phyloP scores from a whole-genome alignment of 2,329 filamentous ascomycete species.

The Ramichloridium luteum region DNA sequence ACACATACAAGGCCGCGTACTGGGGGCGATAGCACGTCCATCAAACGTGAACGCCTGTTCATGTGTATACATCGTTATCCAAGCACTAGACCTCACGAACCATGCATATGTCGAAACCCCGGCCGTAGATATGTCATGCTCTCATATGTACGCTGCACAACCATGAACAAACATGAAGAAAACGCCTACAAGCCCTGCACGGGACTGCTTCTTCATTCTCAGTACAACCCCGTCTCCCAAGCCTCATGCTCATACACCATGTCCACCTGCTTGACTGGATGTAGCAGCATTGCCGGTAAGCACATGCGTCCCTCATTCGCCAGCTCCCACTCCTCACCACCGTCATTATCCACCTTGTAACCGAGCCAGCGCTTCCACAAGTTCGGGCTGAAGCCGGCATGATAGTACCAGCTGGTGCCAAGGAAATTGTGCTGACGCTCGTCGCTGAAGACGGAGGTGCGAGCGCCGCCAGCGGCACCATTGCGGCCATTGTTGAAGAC shows the following conservation, averaged over 20 bases:
- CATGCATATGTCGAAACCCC: too few species aligned
- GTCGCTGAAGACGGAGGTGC: constrained; percentile 38
- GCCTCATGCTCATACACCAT: constrained; percentile 31
- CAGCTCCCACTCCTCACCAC: constrained; percentile 33
- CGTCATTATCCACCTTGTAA: constrained; percentile 40
- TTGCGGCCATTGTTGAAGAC: constrained; percentile 46
- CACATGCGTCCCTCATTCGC: constrained; percentile 37
- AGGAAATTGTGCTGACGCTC: constrained; percentile 43
- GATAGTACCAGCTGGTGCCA: constrained; percentile 43
- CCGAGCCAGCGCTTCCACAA: constrained; percentile 46
- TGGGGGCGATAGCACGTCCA: too few species aligned
- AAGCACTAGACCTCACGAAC: too few species aligned
- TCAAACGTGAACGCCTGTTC: too few species aligned
- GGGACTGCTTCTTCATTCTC: too few species aligned
- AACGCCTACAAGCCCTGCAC: too few species aligned
- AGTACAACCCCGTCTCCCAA: constrained; percentile 10
- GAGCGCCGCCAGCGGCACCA: constrained; percentile 36
- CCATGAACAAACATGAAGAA: too few species aligned
- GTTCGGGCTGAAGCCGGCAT: constrained; percentile 41
- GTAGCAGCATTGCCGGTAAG: constrained; percentile 35
- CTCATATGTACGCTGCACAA: too few species aligned
- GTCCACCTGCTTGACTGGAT: constrained; percentile 41
- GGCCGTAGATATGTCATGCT: too few species aligned
- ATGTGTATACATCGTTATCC: too few species aligned
- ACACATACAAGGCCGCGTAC: too few species aligned